These are phyloP conservation scores for Astraeus odoratus DNA, from an alignment of 768 basidiomycete species.

Conservation along the genomic window DNA sequence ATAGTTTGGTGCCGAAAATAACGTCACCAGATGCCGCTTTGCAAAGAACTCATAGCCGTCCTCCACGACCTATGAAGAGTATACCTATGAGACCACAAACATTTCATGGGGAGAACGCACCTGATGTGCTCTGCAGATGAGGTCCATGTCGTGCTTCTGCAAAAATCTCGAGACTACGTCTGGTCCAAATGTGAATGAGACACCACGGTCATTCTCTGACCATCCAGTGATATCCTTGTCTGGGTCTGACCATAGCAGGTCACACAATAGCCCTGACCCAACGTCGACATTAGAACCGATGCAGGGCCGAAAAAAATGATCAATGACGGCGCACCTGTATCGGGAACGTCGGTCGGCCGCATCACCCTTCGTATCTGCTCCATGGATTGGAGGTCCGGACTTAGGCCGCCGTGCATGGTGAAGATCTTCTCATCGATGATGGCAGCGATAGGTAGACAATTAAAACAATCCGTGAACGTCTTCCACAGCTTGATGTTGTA, in stretches of 20 bases:
- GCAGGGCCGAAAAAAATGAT: too few relatives aligned
- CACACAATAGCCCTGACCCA: constrained; percentile 77
- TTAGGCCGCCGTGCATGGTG: constrained; percentile 97
- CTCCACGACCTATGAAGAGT: constrained; percentile 73
- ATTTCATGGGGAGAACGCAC: constrained; percentile 34
- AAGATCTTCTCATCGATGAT: constrained; percentile 99
- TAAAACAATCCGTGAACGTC: constrained; percentile 99
- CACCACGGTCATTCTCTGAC: constrained; percentile 99
- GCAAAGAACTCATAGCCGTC: constrained; percentile 99
- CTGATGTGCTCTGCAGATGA: constrained; percentile 98
- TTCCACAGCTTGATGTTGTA: constrained; percentile 99
- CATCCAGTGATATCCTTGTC: constrained; percentile 99
- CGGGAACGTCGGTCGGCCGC: constrained; percentile 98
- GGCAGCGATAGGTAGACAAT: constrained; percentile 97
- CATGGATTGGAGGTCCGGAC: constrained; percentile 97
- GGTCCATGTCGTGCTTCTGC: constrained; percentile 99
- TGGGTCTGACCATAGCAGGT: constrained; percentile 97
- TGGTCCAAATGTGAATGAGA: constrained; percentile 97
- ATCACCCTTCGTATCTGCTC: constrained; percentile 99
- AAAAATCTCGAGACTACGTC: constrained; percentile 98
- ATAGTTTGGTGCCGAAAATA: constrained; percentile 96
- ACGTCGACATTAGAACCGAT: constrained; percentile 8
- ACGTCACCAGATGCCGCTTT: constrained; percentile 91
- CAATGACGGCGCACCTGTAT: constrained; percentile 63
- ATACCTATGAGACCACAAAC: neutral